Conservation (phyloP, 106 monocot genomes). For the Triglochin maritima region DNA sequence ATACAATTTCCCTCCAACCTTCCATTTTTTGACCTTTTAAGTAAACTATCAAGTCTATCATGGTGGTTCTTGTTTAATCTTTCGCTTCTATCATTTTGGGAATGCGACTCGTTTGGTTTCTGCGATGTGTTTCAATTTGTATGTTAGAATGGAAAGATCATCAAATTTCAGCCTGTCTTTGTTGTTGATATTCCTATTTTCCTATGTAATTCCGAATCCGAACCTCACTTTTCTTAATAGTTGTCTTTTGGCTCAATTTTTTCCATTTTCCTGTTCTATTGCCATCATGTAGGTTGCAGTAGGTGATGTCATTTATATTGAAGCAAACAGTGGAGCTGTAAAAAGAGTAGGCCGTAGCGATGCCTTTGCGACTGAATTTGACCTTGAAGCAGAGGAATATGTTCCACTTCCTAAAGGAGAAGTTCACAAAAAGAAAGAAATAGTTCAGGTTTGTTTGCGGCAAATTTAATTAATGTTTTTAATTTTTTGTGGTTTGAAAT, state of each 20-base stretch:
- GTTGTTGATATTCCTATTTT: too few species aligned
- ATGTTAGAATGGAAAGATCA: too few species aligned
- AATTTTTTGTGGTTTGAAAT: not conserved
- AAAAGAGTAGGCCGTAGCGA: slow-evolving; percentile 95
- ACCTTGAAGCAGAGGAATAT: slow-evolving; percentile 98
- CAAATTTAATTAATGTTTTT: not conserved
- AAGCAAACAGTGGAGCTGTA: slow-evolving; percentile 99
- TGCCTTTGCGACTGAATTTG: slow-evolving; percentile 96
- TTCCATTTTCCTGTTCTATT: not conserved
- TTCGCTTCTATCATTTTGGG: too few species aligned
- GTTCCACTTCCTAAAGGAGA: slow-evolving; percentile 99
- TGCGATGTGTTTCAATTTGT: too few species aligned
- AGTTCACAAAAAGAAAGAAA: slow-evolving; percentile 98
- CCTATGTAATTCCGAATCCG: too few species aligned
- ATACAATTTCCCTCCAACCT: too few species aligned
- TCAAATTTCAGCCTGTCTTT: not conserved
- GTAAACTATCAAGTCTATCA: too few species aligned
- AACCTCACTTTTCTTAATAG: not conserved
- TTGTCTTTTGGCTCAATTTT: not conserved
- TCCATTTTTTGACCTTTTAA: too few species aligned
- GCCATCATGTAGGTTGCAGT: slow-evolving; percentile 61
- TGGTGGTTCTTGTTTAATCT: too few species aligned
- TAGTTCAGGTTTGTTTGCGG: slow-evolving; percentile 65
- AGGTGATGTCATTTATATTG: slow-evolving; percentile 97
- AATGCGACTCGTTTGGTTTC: too few species aligned